These are phyloP conservation scores for Neofusicoccum ribis DNA, from an alignment of 2,329 filamentous ascomycete species.

Conservation along the genomic window DNA sequence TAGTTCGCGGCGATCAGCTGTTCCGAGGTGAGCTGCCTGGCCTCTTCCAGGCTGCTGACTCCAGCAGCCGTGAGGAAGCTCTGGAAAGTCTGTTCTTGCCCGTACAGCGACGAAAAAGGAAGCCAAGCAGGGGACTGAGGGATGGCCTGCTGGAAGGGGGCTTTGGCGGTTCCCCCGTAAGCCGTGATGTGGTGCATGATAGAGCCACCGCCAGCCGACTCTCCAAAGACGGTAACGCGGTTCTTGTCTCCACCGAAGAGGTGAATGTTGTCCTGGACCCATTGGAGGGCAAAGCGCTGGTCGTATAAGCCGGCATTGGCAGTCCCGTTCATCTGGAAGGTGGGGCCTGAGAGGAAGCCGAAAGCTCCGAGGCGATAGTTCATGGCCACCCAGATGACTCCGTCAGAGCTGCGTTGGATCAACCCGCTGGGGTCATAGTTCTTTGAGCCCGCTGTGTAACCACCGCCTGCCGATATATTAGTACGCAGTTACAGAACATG, in stretches of 20 bases:
- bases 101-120: conserved; percentile 28
- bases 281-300: conserved; percentile 54
- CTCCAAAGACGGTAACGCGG: conserved; percentile 49
- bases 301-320: conserved; percentile 53
- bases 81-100: conserved; percentile 42
- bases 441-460: conserved; percentile 45
- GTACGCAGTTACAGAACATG: background rate
- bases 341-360: conserved; percentile 50
- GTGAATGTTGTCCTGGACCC: conserved; percentile 54
- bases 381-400: conserved; percentile 48
- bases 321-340: conserved; percentile 44
- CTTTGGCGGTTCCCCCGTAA: conserved; percentile 44
- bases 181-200: conserved; percentile 59
- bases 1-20: conserved; percentile 46
- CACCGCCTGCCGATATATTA: conserved; percentile 30
- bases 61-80: conserved; percentile 44
- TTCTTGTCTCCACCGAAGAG: conserved; percentile 29
- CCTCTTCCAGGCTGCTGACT: conserved; percentile 47
- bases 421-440: conserved; percentile 39
- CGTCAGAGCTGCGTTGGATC: conserved; percentile 32
- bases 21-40: conserved; percentile 42
- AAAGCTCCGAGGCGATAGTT: conserved; percentile 54
- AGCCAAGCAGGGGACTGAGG: conserved; percentile 45
- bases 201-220: conserved; percentile 55
- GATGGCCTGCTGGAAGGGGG: conserved; percentile 49